Evolutionary conservation across 2,329 filamentous ascomycete species (phyloP).

Genomic region (Cercospora berteroae): DNA sequence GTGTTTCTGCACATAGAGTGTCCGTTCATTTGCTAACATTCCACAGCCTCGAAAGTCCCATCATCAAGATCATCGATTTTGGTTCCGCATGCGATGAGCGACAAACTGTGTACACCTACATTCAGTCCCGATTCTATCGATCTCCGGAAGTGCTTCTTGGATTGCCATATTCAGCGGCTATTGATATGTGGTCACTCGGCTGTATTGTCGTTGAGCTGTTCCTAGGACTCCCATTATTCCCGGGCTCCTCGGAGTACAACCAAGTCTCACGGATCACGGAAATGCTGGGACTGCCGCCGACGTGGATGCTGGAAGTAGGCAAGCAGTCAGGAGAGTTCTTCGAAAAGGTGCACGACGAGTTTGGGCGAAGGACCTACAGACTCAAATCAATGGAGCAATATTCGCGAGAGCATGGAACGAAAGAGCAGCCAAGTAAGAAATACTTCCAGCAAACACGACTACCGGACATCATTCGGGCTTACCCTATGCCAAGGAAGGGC

Average conservation of each 20-base stretch:
- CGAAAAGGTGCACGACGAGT: constrained; percentile 89
- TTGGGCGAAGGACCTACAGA: constrained; percentile 82
- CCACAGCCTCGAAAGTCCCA: constrained; percentile 81
- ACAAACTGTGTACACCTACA: constrained; percentile 98
- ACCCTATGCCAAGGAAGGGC: constrained; percentile 97
- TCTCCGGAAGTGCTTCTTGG: constrained; percentile 96
- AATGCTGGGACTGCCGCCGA: constrained; percentile 93
- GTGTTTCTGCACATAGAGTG: constrained; percentile 28
- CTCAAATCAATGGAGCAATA: constrained; percentile 98
- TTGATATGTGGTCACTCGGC: constrained; percentile 99
- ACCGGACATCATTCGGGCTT: constrained; percentile 95
- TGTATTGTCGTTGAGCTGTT: constrained; percentile 98
- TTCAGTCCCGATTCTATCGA: constrained; percentile 95
- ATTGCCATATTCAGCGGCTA: constrained; percentile 93
- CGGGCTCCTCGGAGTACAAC: constrained; percentile 97
- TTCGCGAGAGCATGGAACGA: constrained; percentile 88
- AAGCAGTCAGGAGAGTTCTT: constrained; percentile 98
- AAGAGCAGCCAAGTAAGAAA: constrained; percentile 99
- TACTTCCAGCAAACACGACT: constrained; percentile 94
- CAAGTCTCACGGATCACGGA: constrained; percentile 96
- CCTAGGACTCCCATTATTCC: constrained; percentile 88
- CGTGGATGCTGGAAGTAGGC: constrained; percentile 99
- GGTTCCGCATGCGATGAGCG: constrained; percentile 97
- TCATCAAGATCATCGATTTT: constrained; percentile 99
- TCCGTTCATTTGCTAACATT: constrained; percentile 12